A percentile compares a stretch with the other conserved stretches of the same genome.
Conservation (phyloP, 257 asterid genomes). For the Nicotiana sylvestris region DNA sequence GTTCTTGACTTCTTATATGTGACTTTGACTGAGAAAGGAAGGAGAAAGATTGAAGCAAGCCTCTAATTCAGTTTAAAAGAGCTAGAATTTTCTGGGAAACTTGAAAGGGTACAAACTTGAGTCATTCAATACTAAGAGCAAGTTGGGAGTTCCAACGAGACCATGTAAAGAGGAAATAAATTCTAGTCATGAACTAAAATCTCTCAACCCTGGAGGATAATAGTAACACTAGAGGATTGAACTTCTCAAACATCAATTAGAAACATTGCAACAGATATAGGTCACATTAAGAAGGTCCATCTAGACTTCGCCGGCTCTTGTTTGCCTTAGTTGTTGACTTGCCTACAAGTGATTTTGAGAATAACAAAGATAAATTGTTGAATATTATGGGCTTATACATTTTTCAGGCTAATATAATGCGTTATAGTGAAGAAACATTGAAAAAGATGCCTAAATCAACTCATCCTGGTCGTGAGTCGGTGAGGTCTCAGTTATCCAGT, state of each 20-base stretch:
- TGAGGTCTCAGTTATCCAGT: slow-evolving; percentile 35
- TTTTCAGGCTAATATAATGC: slow-evolving; percentile 75
- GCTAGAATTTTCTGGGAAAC: not conserved
- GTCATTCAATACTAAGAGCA: slow-evolving; percentile 6
- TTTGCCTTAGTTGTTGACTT: not conserved
- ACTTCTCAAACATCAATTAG: not conserved
- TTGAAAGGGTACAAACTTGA: not conserved
- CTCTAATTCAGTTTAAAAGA: not conserved
- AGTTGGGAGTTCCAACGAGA: not conserved
- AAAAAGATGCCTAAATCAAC: slow-evolving; percentile 54
- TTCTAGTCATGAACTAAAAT: not conserved
- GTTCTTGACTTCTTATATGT: not conserved
- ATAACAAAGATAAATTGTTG: not conserved
- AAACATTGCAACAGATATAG: not conserved
- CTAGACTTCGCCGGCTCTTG: not conserved
- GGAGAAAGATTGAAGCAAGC: not conserved
- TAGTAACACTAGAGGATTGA: not conserved
- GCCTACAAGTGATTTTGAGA: not conserved
- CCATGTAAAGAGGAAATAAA: not conserved
- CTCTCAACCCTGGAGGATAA: not conserved
- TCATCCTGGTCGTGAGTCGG: slow-evolving; percentile 25
- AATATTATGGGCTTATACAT: slow-evolving; percentile 8
- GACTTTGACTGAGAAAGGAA: not conserved
- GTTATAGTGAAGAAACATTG: slow-evolving; percentile 48
- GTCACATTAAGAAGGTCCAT: not conserved